Conservation (phyloP, 1,284 basidiomycete genomes). For the Ceratobasidium papillatum region DNA sequence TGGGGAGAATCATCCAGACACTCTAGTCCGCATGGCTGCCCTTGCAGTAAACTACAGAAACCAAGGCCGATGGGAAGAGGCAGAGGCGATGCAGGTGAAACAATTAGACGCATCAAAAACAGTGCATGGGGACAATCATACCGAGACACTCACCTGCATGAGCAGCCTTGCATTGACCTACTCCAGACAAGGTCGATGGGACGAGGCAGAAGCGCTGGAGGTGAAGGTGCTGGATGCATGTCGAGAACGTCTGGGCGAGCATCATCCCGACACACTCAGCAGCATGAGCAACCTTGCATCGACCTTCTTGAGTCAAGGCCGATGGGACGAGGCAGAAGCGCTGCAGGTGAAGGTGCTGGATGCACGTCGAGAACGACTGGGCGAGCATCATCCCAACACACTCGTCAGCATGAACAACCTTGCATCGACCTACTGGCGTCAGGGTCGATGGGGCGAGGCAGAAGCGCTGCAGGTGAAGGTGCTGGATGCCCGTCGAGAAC, state of each 20-base stretch:
- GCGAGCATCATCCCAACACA: no score
- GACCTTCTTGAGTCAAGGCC: background rate
- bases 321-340: background rate
- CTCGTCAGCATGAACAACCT: no score
- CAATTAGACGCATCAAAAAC: background rate
- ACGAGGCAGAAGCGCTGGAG: background rate
- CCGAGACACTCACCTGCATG: slow-evolving; percentile 5
- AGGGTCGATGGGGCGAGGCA: no score
- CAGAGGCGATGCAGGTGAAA: background rate
- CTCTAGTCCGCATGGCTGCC: background rate
- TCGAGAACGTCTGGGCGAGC: slow-evolving; percentile 7
- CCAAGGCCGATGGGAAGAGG: slow-evolving; percentile 9
- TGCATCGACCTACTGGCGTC: no score
- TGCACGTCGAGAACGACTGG: background rate
- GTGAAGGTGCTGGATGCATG: background rate
- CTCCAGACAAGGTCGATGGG: background rate
- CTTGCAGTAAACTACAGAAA: background rate
- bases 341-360: background rate
- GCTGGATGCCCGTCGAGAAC: no score
- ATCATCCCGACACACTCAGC: slow-evolving; percentile 14
- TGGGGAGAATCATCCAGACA: background rate
- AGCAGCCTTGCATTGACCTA: background rate
- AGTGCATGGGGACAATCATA: background rate
- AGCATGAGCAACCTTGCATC: slow-evolving; percentile 22
- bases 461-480: no score